A percentile compares a stretch with the other conserved stretches of the same genome.
Evolutionary conservation across 768 basidiomycete genomes (phyloP).

Genomic region (Lactarius trivialis): DNA sequence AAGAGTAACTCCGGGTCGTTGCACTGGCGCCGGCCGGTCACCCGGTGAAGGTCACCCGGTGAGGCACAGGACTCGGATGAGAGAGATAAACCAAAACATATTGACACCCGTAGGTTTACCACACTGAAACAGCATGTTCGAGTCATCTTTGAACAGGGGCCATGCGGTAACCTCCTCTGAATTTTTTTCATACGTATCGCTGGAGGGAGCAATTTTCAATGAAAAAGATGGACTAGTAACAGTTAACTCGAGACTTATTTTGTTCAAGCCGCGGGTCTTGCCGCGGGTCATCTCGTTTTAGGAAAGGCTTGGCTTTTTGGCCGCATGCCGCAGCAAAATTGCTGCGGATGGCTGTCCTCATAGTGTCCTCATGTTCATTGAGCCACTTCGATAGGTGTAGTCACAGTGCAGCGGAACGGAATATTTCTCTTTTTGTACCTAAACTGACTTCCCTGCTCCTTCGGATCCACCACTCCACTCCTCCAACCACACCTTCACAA

Average conservation of each 20-base stretch:
- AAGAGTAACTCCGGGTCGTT: background rate
- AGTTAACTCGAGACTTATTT: background rate
- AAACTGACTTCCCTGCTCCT: background rate
- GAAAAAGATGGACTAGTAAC: no score
- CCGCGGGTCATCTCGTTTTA: no score
- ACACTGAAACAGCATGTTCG: constrained; percentile 98
- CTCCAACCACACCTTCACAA: constrained; percentile 71
- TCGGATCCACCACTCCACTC: constrained; percentile 31
- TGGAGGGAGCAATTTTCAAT: constrained; percentile 46
- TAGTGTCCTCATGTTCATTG: no score
- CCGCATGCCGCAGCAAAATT: background rate
- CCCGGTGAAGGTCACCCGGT: background rate
- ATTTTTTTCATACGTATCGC: constrained; percentile 81
- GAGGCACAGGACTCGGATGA: background rate
- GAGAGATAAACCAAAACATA: constrained; percentile 22
- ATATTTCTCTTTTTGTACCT: background rate
- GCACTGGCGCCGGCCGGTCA: no score
- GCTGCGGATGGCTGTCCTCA: background rate
- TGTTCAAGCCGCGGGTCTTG: constrained; percentile 8
- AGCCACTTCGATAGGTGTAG: background rate
- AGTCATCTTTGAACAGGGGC: constrained; percentile 99
- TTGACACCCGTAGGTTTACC: constrained; percentile 51
- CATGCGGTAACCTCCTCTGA: constrained; percentile 99
- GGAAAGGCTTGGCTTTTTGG: background rate
- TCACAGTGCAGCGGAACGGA: background rate